Evolutionary conservation across 371 early-diverging fungal genomes (phyloP).

Genomic region (Massospora cicadina): DNA sequence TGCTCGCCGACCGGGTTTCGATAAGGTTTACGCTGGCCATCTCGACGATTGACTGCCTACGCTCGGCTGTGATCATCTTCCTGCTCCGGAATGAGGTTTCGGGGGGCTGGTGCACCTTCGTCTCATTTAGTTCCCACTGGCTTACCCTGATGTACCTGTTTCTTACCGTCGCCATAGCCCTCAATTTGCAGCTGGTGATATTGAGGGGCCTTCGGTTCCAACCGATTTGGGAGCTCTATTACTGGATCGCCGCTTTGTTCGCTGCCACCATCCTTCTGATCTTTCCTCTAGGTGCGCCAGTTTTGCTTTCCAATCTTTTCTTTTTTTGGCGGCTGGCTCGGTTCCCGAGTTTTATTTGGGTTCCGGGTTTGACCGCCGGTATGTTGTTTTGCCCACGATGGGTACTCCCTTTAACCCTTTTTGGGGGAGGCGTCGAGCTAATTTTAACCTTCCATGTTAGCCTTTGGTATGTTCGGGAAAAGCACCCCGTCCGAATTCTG

Average conservation of each 20-base stretch:
- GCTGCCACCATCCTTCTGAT: not conserved
- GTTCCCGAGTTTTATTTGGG: too few relatives aligned
- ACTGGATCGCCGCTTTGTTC: not conserved
- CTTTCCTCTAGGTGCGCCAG: not conserved
- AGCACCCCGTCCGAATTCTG: not conserved
- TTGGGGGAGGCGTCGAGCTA: too few relatives aligned
- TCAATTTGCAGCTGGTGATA: slow-evolving; percentile 4
- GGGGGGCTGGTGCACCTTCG: not conserved
- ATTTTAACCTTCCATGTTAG: too few relatives aligned
- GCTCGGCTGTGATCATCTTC: not conserved
- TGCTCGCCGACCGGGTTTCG: not conserved
- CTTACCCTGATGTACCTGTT: slow-evolving; percentile 5
- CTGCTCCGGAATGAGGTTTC: not conserved
- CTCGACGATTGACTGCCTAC: not conserved
- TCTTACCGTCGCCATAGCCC: not conserved
- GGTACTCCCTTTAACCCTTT: too few relatives aligned
- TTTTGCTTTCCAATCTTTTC: too few relatives aligned
- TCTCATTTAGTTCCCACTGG: not conserved
- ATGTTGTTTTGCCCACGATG: too few relatives aligned
- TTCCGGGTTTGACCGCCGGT: too few relatives aligned
- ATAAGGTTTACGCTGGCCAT: not conserved
- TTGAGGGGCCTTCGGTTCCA: not conserved
- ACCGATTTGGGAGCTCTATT: not conserved
- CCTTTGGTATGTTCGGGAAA: not conserved
- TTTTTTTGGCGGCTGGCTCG: too few relatives aligned